Evolutionary conservation across 805 yeast species (phyloP), one percentile per base, ranked within the genome.

Genomic region (Torulaspora maleeae): DNA sequence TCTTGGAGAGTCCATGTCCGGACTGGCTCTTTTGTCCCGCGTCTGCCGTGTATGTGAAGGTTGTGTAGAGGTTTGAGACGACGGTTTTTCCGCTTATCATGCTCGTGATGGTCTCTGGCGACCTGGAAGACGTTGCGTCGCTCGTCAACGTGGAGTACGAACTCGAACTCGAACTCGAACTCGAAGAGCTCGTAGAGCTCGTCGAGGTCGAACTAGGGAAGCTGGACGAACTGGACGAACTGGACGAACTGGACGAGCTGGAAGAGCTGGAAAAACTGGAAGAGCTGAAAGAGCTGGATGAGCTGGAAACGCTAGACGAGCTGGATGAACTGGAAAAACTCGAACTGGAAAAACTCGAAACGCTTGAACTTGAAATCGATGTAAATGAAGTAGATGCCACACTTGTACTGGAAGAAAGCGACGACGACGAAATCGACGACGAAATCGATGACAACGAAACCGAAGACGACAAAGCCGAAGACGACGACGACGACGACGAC

Each of bases 1-100:
- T 73, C 12, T 69, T 56, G 1, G 82, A 71, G 6, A 80, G 64
- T 0, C 83, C 83, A 4, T 53, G 34, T 11, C 38, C 13, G 7
- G 44, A 11, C 30, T 54, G 45, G 17, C 19, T 30, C 17, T 40
- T 48, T 9, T 38, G 16, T 13, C 45, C 49, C 2, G 38, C 36
- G 2, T 55, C 52, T 0, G 67, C 58, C 6, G 64, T 40, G 4
- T 68, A 53, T 7, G 59, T 53, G 6, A 55, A 44, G 0, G 73
- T 64, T 1, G 68, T 50, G 35, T 57, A 58, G 5, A 55, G 55
- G 43, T 67, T 57, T 0, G 71, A 58, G 1, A 62, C 53, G 1
- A 69, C 47, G 0, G 72, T 65, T 6, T 62, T 59, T 3, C 71
- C 67, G 22, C 63, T 56, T 16, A 68, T 50, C 4, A 66, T 46